phyloP scores from a whole-genome alignment of 208 protist species.

The Lotmaria passim region DNA sequence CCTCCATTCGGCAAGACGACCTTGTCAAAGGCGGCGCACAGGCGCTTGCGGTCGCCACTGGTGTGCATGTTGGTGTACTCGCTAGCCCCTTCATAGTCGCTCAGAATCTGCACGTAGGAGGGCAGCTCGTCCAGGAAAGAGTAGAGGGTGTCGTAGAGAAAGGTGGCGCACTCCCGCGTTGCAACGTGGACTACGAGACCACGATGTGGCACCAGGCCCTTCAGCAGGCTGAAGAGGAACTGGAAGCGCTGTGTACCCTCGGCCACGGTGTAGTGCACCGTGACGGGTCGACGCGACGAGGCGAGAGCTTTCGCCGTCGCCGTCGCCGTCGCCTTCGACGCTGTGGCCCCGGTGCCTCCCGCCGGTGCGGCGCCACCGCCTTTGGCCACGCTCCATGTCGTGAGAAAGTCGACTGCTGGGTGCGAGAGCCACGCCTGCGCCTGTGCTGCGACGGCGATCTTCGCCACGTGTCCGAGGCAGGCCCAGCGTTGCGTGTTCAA shows the following conservation, averaged over 20 bases:
- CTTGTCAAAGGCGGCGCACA: slow-evolving; percentile 55
- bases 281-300: slow-evolving; percentile 28
- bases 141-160: slow-evolving; percentile 66
- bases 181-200: slow-evolving; percentile 73
- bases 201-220: slow-evolving; percentile 39
- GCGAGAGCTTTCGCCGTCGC: slow-evolving; percentile 8
- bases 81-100: slow-evolving; percentile 71
- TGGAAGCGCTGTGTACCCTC: slow-evolving; percentile 66
- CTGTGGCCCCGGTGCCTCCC: not conserved
- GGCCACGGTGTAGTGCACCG: slow-evolving; percentile 65
- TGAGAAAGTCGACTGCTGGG: slow-evolving; percentile 26
- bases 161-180: slow-evolving; percentile 62
- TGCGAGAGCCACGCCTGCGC: slow-evolving; percentile 21
- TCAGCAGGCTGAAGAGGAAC: slow-evolving; percentile 65
- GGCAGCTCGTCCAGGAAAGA: slow-evolving; percentile 54
- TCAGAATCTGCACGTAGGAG: slow-evolving; percentile 44
- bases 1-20: slow-evolving; percentile 26
- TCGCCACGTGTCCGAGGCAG: slow-evolving; percentile 56
- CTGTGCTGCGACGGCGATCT: slow-evolving; percentile 40
- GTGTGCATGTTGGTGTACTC: slow-evolving; percentile 41
- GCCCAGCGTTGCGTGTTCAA: slow-evolving; percentile 55
- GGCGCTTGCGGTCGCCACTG: slow-evolving; percentile 38
- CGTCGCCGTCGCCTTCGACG: not conserved
- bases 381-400: slow-evolving; percentile 13
- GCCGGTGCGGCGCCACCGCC: not conserved